Conservation (phyloP, 371 early-diverging fungal genomes). For the Vairimorpha necatrix region DNA sequence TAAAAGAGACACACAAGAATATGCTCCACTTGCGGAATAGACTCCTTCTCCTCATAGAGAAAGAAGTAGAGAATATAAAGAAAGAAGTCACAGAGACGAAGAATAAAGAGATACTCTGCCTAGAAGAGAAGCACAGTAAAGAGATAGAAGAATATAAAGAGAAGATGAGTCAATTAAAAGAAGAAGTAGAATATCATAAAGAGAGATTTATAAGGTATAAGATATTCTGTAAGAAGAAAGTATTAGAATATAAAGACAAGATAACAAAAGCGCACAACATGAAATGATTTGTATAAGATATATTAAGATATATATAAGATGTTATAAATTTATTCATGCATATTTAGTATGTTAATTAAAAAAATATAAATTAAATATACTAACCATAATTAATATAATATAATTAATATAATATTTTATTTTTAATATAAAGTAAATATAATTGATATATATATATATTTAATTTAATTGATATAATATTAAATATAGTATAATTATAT, state of each 20-base stretch:
- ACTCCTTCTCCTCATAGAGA: constrained; percentile 40
- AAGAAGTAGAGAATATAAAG: constrained; percentile 38
- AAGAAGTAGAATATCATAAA: not conserved
- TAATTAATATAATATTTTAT: too few relatives aligned
- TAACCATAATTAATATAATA: too few relatives aligned
- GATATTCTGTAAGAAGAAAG: not conserved
- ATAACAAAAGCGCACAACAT: too few relatives aligned
- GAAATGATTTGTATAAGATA: too few relatives aligned
- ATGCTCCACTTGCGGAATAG: constrained; percentile 40
- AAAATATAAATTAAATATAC: too few relatives aligned
- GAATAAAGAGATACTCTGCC: constrained; percentile 28
- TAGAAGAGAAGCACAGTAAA: not conserved
- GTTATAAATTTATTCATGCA: too few relatives aligned
- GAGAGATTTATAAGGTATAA: not conserved
- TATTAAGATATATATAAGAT: too few relatives aligned
- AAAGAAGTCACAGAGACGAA: constrained; percentile 15
- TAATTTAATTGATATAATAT: too few relatives aligned
- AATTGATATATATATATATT: too few relatives aligned
- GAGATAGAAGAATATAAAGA: not conserved
- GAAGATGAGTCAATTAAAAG: not conserved
- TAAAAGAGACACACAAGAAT: constrained; percentile 52
- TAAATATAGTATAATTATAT: too few relatives aligned
- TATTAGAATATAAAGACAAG: not conserved
- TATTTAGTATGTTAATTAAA: too few relatives aligned
- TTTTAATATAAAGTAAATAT: too few relatives aligned